A percentile compares a stretch with the other conserved stretches of the same genome.
phyloP scores from a whole-genome alignment of 1,284 basidiomycete genomes.

The Pseudozyma sp. region DNA sequence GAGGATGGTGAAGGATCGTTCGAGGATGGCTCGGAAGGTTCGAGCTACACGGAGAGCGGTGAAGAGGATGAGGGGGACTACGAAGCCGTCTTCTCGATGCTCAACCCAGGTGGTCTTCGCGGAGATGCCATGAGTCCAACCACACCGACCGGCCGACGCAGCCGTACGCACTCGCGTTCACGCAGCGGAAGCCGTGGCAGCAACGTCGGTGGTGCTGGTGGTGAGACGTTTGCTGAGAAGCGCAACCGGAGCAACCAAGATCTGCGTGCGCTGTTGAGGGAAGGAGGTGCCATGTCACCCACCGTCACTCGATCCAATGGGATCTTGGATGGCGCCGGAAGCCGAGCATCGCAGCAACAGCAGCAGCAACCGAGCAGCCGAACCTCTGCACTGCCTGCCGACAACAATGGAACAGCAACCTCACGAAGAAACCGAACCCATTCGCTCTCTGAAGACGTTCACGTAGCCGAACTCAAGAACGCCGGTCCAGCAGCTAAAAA shows the following conservation, averaged over 20 bases:
- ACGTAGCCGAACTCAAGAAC: slow-evolving; percentile 44
- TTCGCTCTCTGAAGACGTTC: slow-evolving; percentile 52
- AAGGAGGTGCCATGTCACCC: slow-evolving; percentile 55
- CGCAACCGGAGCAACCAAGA: slow-evolving; percentile 58
- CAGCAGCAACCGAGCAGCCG: slow-evolving; percentile 10
- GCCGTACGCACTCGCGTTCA: slow-evolving; percentile 52
- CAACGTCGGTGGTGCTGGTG: slow-evolving; percentile 18
- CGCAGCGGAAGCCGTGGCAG: slow-evolving; percentile 53
- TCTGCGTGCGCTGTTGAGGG: slow-evolving; percentile 54
- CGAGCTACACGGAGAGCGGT: slow-evolving; percentile 38
- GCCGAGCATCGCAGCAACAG: slow-evolving; percentile 6
- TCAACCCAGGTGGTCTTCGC: slow-evolving; percentile 46
- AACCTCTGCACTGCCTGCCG: slow-evolving; percentile 32
- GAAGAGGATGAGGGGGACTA: slow-evolving; percentile 66
- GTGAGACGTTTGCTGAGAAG: slow-evolving; percentile 63
- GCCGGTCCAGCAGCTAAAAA: slow-evolving; percentile 44
- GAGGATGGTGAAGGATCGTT: slow-evolving; percentile 42
- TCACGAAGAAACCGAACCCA: slow-evolving; percentile 45
- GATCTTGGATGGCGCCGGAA: slow-evolving; percentile 25
- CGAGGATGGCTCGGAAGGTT: slow-evolving; percentile 41
- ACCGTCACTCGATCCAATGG: slow-evolving; percentile 24
- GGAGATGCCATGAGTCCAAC: slow-evolving; percentile 42
- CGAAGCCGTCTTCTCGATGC: slow-evolving; percentile 64
- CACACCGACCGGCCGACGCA: slow-evolving; percentile 39
- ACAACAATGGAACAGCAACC: slow-evolving; percentile 9